Evolutionary conservation across 116 monocot species (phyloP).

Genomic region (Phalaenopsis hybrid): DNA sequence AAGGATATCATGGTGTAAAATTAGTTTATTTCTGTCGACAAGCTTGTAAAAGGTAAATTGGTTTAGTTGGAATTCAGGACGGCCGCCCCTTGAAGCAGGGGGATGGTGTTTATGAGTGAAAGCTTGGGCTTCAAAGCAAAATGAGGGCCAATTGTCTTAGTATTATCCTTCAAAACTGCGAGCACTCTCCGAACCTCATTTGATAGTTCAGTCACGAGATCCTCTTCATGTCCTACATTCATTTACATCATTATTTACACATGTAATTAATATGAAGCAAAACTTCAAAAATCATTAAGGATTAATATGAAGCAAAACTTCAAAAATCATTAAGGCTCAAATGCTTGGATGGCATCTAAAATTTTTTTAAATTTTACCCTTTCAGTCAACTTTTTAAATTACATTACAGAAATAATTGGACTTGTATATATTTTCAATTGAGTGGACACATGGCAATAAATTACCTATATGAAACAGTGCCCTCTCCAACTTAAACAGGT

Average conservation of each 20-base stretch:
- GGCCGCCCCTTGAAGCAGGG: conserved; percentile 20
- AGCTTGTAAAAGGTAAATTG: neutral
- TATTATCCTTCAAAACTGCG: conserved; percentile 28
- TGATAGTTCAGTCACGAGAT: conserved; percentile 46
- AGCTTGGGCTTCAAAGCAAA: conserved; percentile 21
- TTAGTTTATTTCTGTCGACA: neutral
- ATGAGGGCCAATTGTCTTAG: conserved; percentile 16
- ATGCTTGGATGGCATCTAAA: too few relatives aligned
- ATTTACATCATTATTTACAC: neutral
- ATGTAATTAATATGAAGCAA: too few relatives aligned
- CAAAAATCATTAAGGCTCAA: too few relatives aligned
- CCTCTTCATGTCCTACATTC: conserved; percentile 61
- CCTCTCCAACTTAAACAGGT: conserved; percentile 73
- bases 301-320: too few relatives aligned
- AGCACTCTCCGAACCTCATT: conserved; percentile 69
- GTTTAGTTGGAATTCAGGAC: conserved; percentile 24
- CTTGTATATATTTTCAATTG: too few relatives aligned
- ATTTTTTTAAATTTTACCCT: too few relatives aligned
- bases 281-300: too few relatives aligned
- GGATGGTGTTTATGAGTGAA: conserved; percentile 9
- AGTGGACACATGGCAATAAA: too few relatives aligned
- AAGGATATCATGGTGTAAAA: neutral
- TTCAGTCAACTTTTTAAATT: too few relatives aligned
- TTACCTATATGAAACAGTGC: conserved; percentile 69
- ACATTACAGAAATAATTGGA: too few relatives aligned